A percentile compares a stretch with the other conserved stretches of the same genome.
These are phyloP conservation scores for Fusarium begoniae DNA, from an alignment of 2,329 filamentous ascomycete genomes.

Conservation along the genomic window DNA sequence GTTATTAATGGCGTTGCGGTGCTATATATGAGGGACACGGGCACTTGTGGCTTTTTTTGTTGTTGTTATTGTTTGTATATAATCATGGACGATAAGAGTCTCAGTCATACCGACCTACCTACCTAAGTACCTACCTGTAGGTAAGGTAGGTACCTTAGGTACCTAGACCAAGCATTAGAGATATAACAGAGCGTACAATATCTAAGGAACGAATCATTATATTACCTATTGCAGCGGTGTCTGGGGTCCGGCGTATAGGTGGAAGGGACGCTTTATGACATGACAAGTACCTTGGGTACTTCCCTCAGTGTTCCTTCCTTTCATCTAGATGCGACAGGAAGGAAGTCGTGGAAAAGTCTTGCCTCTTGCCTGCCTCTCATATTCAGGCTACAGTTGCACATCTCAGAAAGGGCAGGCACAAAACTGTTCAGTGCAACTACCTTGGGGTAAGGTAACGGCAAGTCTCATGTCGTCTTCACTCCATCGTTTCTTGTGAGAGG, in stretches of 20 bases:
- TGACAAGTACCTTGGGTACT: not conserved
- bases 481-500: slow-evolving; percentile 3
- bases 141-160: not conserved
- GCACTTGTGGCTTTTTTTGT: not conserved
- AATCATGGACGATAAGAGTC: not conserved
- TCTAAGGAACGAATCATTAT: not conserved
- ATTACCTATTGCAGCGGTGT: not conserved
- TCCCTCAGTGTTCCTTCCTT: not conserved
- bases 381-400: not conserved
- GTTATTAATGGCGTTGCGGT: slow-evolving; percentile 21
- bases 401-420: not conserved
- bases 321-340: not conserved
- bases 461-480: not conserved
- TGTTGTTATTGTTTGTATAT: slow-evolving; percentile 5
- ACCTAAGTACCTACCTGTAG: too few relatives aligned
- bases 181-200: slow-evolving; percentile 6
- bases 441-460: slow-evolving; percentile 3
- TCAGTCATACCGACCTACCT: not conserved
- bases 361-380: not conserved
- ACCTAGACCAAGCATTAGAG: not conserved
- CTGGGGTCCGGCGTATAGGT: not conserved
- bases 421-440: slow-evolving; percentile 4
- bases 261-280: not conserved
- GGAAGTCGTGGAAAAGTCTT: not conserved
- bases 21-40: slow-evolving; percentile 7